Evolutionary conservation across 2,329 filamentous ascomycete species (phyloP).

Genomic region (Penicillium thymicola): DNA sequence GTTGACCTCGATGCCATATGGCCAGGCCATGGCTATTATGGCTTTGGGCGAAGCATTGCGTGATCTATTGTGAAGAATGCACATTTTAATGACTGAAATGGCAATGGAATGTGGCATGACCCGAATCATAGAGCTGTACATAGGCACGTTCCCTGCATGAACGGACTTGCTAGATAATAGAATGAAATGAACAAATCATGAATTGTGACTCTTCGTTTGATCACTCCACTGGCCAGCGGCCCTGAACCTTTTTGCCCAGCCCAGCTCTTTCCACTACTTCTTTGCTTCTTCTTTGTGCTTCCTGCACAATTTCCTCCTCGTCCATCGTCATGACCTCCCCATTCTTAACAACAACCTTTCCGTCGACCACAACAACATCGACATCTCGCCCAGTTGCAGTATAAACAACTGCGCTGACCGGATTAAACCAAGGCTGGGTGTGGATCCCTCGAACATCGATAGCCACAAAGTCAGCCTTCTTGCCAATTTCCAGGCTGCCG

Average conservation of each 20-base stretch:
- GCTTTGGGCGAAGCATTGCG: conserved; percentile 70
- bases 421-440: conserved; percentile 41
- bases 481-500: conserved; percentile 36
- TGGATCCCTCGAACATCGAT: conserved; percentile 32
- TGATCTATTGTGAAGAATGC: conserved; percentile 47
- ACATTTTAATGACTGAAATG: background rate
- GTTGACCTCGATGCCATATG: conserved; percentile 77
- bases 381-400: conserved; percentile 46
- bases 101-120: background rate
- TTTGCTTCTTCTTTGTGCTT: conserved; percentile 35
- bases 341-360: conserved; percentile 38
- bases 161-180: background rate
- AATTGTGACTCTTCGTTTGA: background rate
- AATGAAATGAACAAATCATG: background rate
- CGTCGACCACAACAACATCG: conserved; percentile 45
- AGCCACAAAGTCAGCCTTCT: conserved; percentile 24
- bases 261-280: conserved; percentile 42
- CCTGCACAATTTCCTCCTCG: conserved; percentile 40
- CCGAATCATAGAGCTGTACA: conserved; percentile 4
- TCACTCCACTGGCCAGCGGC: conserved; percentile 36
- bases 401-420: conserved; percentile 45
- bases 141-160: background rate
- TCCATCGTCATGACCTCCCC: conserved; percentile 40
- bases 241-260: conserved; percentile 34
- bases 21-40: conserved; percentile 83